These are phyloP conservation scores for Cucurbita maxima DNA, from an alignment of 306 rosid genomes.

Conservation along the genomic window DNA sequence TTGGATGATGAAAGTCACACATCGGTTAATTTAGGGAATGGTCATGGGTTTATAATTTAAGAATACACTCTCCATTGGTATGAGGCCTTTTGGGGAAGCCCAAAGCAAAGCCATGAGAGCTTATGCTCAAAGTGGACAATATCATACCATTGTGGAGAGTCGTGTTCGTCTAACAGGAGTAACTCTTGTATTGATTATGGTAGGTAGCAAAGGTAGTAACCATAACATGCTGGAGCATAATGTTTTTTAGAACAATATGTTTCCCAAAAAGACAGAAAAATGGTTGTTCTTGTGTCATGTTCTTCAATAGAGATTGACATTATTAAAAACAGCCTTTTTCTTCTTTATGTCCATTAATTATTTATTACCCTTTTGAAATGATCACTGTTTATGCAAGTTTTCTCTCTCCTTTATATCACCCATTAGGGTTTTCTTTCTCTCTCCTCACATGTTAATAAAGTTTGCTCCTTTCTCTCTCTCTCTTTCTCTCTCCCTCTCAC, in stretches of 20 bases:
- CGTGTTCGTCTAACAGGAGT: too few species aligned
- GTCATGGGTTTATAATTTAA: too few species aligned
- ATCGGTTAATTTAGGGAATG: too few species aligned
- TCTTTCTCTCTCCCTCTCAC: too few species aligned
- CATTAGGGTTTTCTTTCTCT: conserved; percentile 44
- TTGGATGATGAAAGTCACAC: too few species aligned
- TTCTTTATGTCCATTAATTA: conserved; percentile 6
- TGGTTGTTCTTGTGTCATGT: not conserved
- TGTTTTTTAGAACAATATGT: not conserved
- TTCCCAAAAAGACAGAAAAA: not conserved
- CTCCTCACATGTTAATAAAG: not conserved
- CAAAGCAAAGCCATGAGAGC: too few species aligned
- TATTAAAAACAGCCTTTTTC: not conserved
- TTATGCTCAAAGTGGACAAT: too few species aligned
- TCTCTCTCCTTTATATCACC: conserved; percentile 31
- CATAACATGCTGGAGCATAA: not conserved
- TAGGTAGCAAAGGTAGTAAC: not conserved
- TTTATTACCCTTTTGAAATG: conserved; percentile 14
- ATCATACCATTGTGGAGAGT: too few species aligned
- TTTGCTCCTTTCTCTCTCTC: not conserved
- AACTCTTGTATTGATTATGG: not conserved
- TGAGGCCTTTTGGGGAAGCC: too few species aligned
- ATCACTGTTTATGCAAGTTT: conserved; percentile 30
- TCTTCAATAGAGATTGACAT: not conserved
- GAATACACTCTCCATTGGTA: too few species aligned